Base-by-base conservation (phyloP, 805 yeast species). In the Debaryomyces hansenii region DNA sequence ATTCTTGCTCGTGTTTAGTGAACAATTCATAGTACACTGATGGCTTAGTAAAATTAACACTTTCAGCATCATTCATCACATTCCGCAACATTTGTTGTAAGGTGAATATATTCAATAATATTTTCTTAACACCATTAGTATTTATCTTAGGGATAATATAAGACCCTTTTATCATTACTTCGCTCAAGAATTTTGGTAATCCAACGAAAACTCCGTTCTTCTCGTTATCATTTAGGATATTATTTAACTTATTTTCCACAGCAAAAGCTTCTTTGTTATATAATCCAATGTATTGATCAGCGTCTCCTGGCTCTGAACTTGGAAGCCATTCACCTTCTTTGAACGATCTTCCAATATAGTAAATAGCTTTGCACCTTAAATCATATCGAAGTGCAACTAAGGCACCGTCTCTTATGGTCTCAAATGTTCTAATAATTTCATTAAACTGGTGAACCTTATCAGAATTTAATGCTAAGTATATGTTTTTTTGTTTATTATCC, bases 41-140 rank as follows among this genome's bases (percentile, higher is more conserved):
- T 1, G 87, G 74, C 21, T 71, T 64, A 20, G 72, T 59, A 56
- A 85, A 83, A 49, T 81, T 77, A 11, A 83, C 80, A 15, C 69
- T 69, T 33, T 75, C 76, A 0, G 85, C 82, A 48, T 73, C 70
- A 20, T 63, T 58, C 58, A 79, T 74, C 29, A 85, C 73, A 48
- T 79, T 80, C 48, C 86, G 74, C 46, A 86, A 72, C 77, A 83
- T 79, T 59, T 85, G 91, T 64, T 84, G 90, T 37, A 85, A 63
- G 0, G 85, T 82, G 43, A 81, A 71, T 16, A 86, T 79, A 58
- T 85, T 85, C 53, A 81, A 69, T 48, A 80, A 66, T 49, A 86
- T 67, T 52, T 79, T 77, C 53, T 78, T 76, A 45, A 84, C 71
- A 29, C 92, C 91, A 49, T 77, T 74, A 15, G 66, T 65, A 59